Base-by-base conservation (phyloP, 768 basidiomycete species). In the Pisolithus tinctorius region DNA sequence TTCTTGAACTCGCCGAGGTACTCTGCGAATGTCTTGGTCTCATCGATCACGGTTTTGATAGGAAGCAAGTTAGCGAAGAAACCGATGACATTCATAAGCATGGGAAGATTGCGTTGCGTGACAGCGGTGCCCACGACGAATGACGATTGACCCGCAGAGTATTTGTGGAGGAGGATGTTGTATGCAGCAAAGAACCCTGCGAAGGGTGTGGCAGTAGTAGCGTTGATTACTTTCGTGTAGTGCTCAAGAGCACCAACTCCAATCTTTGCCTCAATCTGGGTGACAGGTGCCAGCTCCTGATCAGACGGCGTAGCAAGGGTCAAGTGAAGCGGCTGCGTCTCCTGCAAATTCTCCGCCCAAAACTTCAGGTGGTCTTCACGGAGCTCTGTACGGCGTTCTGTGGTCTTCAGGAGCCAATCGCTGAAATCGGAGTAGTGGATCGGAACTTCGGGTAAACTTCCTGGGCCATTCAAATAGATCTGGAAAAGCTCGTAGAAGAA, bases 161-260 rank as follows among this genome's bases (percentile, higher is more conserved):
- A 67, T 17, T 66, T 66, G 60, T 67, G 60, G 45, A 66, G 61
- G 13, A 66, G 63, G n/a, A 66, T n/a, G 9, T 66, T 66, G 47
- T 66, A 66, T 3, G 58, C 64, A 1, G 64, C 65, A 30, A 66
- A 66, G 54, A 66, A 66, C 13, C 60, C 65, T 43, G 64, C 62
- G 30, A 66, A 66, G 3, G 60, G 52, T 1, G 64, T 66, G 23
- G 58, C 59, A 9, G 48, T 54, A 4, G 51, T 46, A 14, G 56
- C 54, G 2, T 53, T 46, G 40, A 62, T 49, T 29, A 63, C 13
- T 14, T 60, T 56, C 23, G 53, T 20, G 56, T 64, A 65, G 45
- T 52, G 40, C 47, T 55, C 45, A 16, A 55, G 53, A 20, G 56
- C 53, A 30, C 49, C 52, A 16, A 54, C 46, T 14, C 50, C 56